Base-by-base conservation (phyloP, 2,329 filamentous ascomycete genomes). In the Colletotrichum scovillei region DNA sequence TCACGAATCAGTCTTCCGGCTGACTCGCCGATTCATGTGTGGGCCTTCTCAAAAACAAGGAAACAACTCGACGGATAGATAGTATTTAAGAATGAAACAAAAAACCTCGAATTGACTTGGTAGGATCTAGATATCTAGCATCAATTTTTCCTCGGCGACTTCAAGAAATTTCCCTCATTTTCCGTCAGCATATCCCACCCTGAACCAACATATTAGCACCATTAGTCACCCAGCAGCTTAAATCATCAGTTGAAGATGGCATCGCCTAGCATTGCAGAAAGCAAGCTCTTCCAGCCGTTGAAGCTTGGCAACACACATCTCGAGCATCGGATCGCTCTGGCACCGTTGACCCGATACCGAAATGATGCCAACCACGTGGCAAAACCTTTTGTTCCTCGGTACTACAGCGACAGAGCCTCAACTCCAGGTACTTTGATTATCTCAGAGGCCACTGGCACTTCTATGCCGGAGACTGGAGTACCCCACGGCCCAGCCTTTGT, bases 381-480 rank as follows among this genome's bases (percentile, higher is more conserved):
- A 26, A 68, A 68, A 9, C 73, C 78, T 0, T 77, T 80, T 28
- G 76, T 79, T 38, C 69, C 75, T 30, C 72, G 76, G 49, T 79
- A 80, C 67, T 80, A 80, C 67, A 72, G 75, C 4, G 78, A 80
- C 59, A 75, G 79, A 11, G 79, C 75, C 11, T 78, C 76, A 7
- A 75, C 90, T 0, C 92, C 89, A 78, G 88, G 89, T 74, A 80
- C 78, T 0, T 56, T 80, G 6, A 57, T 80, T 52, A 80, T 80
- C 57, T 77, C 78, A 8, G 79, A 80, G 63, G 79, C 79, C 0
- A 80, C 78, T 0, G 76, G 76, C 2, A 72, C 79, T 12, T 78
- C 79, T 19, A 71, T 72, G 26, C 38, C 59, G 4, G 76, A 77
- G 16, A 77, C 76, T 26, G 76, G 76, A 5, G 67, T 67, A 1